Evolutionary conservation across 441 rosid species (phyloP).

Genomic region (Eruca vesicaria): DNA sequence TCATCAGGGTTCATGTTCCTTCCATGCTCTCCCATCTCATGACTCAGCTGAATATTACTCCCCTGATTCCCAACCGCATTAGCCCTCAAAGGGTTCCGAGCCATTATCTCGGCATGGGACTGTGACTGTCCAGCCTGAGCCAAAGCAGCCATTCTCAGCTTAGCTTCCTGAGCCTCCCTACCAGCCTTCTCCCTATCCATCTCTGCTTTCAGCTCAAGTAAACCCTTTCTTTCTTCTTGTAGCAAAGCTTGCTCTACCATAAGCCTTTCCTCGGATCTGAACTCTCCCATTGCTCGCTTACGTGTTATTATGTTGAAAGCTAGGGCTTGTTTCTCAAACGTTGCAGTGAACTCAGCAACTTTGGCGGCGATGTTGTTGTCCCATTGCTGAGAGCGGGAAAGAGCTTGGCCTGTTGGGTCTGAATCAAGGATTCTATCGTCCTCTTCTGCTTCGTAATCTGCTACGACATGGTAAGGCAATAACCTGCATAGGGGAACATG

Average conservation of each 20-base stretch:
- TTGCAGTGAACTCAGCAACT: slow-evolving; percentile 91
- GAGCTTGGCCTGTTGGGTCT: slow-evolving; percentile 87
- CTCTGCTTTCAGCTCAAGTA: slow-evolving; percentile 71
- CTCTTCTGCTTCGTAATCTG: slow-evolving; percentile 96
- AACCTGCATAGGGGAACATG: slow-evolving; percentile 47
- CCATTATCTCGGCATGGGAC: slow-evolving; percentile 69
- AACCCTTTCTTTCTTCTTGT: slow-evolving; percentile 76
- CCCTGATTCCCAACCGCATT: slow-evolving; percentile 69
- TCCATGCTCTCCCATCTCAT: slow-evolving; percentile 71
- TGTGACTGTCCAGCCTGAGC: slow-evolving; percentile 90
- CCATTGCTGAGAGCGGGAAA: slow-evolving; percentile 96
- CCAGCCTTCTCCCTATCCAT: slow-evolving; percentile 91
- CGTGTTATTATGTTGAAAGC: slow-evolving; percentile 86
- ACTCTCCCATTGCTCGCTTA: slow-evolving; percentile 79
- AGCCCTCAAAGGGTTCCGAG: slow-evolving; percentile 77
- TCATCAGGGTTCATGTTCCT: slow-evolving; percentile 73
- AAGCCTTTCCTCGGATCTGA: slow-evolving; percentile 88
- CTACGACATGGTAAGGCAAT: slow-evolving; percentile 91
- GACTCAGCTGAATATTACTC: slow-evolving; percentile 47
- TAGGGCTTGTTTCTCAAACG: slow-evolving; percentile 93
- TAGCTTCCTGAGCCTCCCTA: slow-evolving; percentile 71
- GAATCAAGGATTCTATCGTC: slow-evolving; percentile 98
- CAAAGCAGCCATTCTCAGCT: slow-evolving; percentile 78
- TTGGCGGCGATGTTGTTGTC: slow-evolving; percentile 89
- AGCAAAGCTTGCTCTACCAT: slow-evolving; percentile 89